Evolutionary conservation across 2,329 filamentous ascomycete species (phyloP).

Genomic region (Cladosporium sp.): DNA sequence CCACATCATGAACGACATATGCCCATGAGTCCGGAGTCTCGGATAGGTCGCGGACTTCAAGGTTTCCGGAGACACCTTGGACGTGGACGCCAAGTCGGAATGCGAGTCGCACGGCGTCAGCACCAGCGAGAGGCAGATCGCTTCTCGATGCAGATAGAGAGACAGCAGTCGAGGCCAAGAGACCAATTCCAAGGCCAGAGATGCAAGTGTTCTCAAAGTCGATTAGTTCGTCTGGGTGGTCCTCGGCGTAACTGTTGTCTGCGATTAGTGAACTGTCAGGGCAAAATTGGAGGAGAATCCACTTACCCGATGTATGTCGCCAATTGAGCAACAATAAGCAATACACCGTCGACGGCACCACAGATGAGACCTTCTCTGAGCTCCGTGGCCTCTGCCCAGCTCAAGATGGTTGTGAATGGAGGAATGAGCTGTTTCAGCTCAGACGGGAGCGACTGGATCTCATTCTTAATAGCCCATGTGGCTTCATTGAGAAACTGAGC

Average conservation of each 20-base stretch:
- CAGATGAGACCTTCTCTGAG: conserved; percentile 45
- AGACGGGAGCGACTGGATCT: conserved; percentile 38
- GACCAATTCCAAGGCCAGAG: conserved; percentile 48
- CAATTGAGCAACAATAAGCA: conserved; percentile 45
- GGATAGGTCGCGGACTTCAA: conserved; percentile 38
- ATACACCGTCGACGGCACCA: conserved; percentile 48
- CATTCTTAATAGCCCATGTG: conserved; percentile 43
- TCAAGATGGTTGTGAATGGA: conserved; percentile 41
- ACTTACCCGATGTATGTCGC: conserved; percentile 48
- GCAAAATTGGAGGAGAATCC: conserved; percentile 6
- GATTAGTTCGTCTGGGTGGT: not conserved
- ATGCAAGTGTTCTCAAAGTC: conserved; percentile 29
- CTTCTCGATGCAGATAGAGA: conserved; percentile 42
- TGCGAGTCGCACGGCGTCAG: conserved; percentile 44
- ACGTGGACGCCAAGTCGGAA: conserved; percentile 52
- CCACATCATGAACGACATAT: conserved; percentile 42
- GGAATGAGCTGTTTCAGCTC: conserved; percentile 36
- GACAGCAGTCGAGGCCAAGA: conserved; percentile 46
- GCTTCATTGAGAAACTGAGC: conserved; percentile 45
- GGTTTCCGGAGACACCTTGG: conserved; percentile 43
- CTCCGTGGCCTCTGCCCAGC: conserved; percentile 33
- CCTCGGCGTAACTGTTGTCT: conserved; percentile 36
- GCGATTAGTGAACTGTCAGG: too few relatives aligned
- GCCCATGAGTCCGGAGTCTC: conserved; percentile 44
- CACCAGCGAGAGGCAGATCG: conserved; percentile 45